Percentiles rank a stretch among this genome's conserved stretches.
Conservation (phyloP, 176 grass and related monocot species). For the Melocanna baccifera region DNA sequence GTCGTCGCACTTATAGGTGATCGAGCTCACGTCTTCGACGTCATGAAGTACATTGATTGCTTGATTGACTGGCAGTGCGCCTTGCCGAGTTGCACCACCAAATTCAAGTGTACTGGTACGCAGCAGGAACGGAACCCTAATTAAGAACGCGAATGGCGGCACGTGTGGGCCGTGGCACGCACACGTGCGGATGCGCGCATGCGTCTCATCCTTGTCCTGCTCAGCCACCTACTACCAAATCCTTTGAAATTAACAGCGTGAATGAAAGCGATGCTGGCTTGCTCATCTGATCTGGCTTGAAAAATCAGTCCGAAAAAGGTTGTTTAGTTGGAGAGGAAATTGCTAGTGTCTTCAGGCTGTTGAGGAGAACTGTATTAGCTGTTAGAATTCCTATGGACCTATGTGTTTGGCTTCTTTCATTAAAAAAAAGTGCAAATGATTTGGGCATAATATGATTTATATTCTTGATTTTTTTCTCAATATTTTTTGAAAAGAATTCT, state of each 20-base stretch:
- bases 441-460: not conserved
- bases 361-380: not conserved
- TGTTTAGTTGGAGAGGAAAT: conserved; percentile 10
- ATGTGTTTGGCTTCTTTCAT: not conserved
- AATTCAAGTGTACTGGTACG: not conserved
- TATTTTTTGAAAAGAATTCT: not conserved
- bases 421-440: not conserved
- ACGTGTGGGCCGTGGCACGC: not conserved
- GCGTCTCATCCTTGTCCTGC: not conserved
- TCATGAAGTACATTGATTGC: too few relatives aligned
- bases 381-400: not conserved
- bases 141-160: not conserved
- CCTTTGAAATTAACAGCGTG: conserved; percentile 6
- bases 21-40: not conserved
- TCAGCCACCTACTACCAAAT: conserved; percentile 46
- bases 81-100: not conserved
- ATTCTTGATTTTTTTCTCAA: not conserved
- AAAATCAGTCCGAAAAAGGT: not conserved
- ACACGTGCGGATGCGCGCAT: conserved; percentile 32
- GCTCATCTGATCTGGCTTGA: not conserved
- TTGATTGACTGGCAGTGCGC: not conserved
- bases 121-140: not conserved
- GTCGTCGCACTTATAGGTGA: not conserved
- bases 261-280: conserved; percentile 24
- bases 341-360: not conserved